A percentile compares a stretch with the other conserved stretches of the same genome.
These are phyloP conservation scores for Dianthus caryophyllus DNA, from an alignment of 148 eudicot genomes.

Conservation along the genomic window DNA sequence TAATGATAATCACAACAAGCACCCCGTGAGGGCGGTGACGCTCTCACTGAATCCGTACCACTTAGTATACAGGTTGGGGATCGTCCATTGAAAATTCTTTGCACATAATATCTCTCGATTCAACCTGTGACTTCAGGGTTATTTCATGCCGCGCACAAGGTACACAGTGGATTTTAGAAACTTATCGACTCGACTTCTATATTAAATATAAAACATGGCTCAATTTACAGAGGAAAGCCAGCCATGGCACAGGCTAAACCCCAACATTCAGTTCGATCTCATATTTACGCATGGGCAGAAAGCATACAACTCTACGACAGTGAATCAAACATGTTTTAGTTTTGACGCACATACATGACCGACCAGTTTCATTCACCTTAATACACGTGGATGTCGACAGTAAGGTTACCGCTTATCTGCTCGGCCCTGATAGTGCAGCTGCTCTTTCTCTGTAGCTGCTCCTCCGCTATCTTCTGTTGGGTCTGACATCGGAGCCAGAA, in stretches of 20 bases:
- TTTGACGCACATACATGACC: slow-evolving; percentile 21
- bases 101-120: no score
- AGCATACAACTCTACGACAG: slow-evolving; percentile 1
- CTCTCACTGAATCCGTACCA: no score
- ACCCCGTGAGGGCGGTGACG: no score
- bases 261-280: slow-evolving; percentile 25
- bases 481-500: slow-evolving; percentile 53
- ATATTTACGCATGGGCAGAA: slow-evolving; percentile 26
- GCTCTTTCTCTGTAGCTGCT: slow-evolving; percentile 29
- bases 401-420: slow-evolving; percentile 37
- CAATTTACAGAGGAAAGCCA: slow-evolving; percentile 21
- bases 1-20: no score
- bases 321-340: slow-evolving; percentile 20
- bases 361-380: slow-evolving; percentile 23
- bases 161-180: neutral
- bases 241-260: slow-evolving; percentile 4
- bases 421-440: slow-evolving; percentile 36
- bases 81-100: no score
- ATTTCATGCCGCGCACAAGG: neutral
- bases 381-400: slow-evolving; percentile 65
- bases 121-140: no score
- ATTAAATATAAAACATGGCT: neutral
- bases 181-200: neutral
- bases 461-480: slow-evolving; percentile 39
- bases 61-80: no score